phyloP scores from a whole-genome alignment of 2,329 filamentous ascomycete species.

The Aspergillus thermomutatus region DNA sequence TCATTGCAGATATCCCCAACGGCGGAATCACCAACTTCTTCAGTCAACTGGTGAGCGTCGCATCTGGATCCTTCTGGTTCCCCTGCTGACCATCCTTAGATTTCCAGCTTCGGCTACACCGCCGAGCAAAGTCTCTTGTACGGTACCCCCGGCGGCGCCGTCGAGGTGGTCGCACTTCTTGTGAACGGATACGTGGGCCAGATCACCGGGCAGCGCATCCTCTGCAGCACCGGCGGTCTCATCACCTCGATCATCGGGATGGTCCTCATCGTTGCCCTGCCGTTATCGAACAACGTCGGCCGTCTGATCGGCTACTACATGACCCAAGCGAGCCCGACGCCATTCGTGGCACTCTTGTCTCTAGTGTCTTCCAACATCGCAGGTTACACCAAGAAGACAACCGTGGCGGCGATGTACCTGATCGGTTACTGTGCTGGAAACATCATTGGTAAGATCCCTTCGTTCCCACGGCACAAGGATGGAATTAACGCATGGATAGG shows the following conservation, averaged over 20 bases:
- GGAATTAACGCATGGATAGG: slow-evolving; percentile 25
- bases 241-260: slow-evolving; percentile 57
- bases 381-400: slow-evolving; percentile 54
- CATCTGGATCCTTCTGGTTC: slow-evolving; percentile 34
- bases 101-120: slow-evolving; percentile 63
- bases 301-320: slow-evolving; percentile 64
- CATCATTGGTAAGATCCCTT: slow-evolving; percentile 48
- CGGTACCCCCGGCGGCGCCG: slow-evolving; percentile 62
- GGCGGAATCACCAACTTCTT: slow-evolving; percentile 61
- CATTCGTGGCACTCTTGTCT: slow-evolving; percentile 62
- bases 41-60: slow-evolving; percentile 47
- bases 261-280: slow-evolving; percentile 62
- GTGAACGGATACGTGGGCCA: slow-evolving; percentile 57
- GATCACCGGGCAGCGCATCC: slow-evolving; percentile 53
- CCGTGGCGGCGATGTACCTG: slow-evolving; percentile 47
- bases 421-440: slow-evolving; percentile 53
- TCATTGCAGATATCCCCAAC: slow-evolving; percentile 57
- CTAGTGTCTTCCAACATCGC: slow-evolving; percentile 61
- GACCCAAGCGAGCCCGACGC: slow-evolving; percentile 57
- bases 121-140: slow-evolving; percentile 61
- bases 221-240: slow-evolving; percentile 54
- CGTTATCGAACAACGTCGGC: slow-evolving; percentile 55
- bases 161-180: slow-evolving; percentile 60
- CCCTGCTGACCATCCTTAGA: slow-evolving; percentile 28
- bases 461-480: not conserved